Percentiles rank a stretch among this genome's conserved stretches.
Evolutionary conservation across 1,284 basidiomycete genomes (phyloP).

Genomic region (Fomitopsis pinicola): DNA sequence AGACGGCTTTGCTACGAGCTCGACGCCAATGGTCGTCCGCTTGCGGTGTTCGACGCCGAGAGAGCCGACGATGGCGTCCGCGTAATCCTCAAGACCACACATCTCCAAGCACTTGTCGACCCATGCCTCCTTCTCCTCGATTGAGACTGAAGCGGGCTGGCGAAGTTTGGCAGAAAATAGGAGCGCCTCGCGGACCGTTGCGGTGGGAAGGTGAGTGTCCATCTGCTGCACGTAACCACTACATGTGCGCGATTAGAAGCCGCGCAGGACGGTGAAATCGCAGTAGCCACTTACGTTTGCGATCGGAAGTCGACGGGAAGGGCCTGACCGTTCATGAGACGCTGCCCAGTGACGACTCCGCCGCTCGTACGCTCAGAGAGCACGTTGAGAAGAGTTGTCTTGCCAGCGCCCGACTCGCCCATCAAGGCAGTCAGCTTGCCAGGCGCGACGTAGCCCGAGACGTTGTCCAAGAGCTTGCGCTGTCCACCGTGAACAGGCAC

Average conservation of each 20-base stretch:
- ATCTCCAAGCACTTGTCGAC: constrained; percentile 78
- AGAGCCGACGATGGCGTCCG: constrained; percentile 74
- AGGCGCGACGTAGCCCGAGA: constrained; percentile 82
- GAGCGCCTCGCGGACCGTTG: constrained; percentile 83
- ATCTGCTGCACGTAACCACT: constrained; percentile 79
- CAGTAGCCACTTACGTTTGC: constrained; percentile 41
- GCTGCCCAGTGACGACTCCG: constrained; percentile 78
- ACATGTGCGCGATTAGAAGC: background rate
- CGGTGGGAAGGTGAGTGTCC: constrained; percentile 70
- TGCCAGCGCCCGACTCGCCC: constrained; percentile 79
- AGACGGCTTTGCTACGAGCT: constrained; percentile 74
- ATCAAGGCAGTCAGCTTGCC: constrained; percentile 78
- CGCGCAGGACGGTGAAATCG: background rate
- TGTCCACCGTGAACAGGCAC: constrained; percentile 56
- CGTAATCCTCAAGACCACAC: constrained; percentile 70
- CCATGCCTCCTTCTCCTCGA: constrained; percentile 77
- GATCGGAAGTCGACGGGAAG: constrained; percentile 74
- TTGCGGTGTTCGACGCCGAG: constrained; percentile 78
- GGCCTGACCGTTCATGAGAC: constrained; percentile 72
- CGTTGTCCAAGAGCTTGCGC: constrained; percentile 67
- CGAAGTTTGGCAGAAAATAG: constrained; percentile 80
- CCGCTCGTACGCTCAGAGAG: constrained; percentile 77
- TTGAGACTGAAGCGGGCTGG: constrained; percentile 65
- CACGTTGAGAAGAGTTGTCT: constrained; percentile 83
- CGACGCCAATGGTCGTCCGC: constrained; percentile 79